phyloP scores from a whole-genome alignment of 345 rosid species.

The Tarenaya hassleriana region DNA sequence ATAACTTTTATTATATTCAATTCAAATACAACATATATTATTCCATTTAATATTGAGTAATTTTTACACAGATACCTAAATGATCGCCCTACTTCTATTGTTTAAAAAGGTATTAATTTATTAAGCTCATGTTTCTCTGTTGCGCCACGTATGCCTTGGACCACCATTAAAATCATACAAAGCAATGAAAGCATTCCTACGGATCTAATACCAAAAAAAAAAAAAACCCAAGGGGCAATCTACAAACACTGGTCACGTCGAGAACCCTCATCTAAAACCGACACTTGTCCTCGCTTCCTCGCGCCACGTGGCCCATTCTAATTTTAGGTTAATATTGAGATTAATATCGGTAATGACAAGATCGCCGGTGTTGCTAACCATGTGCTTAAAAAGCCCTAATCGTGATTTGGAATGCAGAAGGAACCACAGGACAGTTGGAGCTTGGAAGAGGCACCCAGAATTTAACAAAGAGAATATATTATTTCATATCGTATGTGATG shows the following conservation, averaged over 20 bases:
- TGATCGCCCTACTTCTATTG: too few species aligned
- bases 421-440: too few species aligned
- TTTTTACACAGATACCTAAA: too few species aligned
- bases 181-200: too few species aligned
- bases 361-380: constrained; percentile 31
- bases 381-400: constrained; percentile 49
- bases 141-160: constrained; percentile 33
- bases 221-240: constrained; percentile 28
- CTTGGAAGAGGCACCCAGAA: too few species aligned
- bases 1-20: too few species aligned
- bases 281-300: constrained; percentile 30
- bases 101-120: neutral
- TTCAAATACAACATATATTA: too few species aligned
- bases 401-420: constrained; percentile 18
- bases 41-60: too few species aligned
- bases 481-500: too few species aligned
- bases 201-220: too few species aligned
- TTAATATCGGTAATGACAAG: constrained; percentile 19
- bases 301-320: constrained; percentile 24
- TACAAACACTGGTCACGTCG: constrained; percentile 25
- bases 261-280: neutral
- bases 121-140: constrained; percentile 21
- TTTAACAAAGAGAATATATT: too few species aligned
- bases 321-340: constrained; percentile 8
- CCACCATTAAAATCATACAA: too few species aligned